These are phyloP conservation scores for Maudiozyma bulderi DNA, from an alignment of 805 yeast species.

Conservation along the genomic window DNA sequence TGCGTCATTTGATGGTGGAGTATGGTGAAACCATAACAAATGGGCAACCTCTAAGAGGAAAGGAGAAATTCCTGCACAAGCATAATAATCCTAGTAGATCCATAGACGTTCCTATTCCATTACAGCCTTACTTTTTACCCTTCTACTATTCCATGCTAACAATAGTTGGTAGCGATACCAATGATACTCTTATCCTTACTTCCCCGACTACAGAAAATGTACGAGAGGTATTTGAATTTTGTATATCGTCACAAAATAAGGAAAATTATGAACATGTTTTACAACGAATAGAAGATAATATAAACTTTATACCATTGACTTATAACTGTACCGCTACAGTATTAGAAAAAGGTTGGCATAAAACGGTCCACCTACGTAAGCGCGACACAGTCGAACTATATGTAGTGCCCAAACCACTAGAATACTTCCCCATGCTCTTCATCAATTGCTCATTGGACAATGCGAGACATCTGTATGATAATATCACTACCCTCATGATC, in stretches of 20 bases:
- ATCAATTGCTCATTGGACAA: neutral
- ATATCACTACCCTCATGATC: neutral
- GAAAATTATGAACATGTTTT: neutral
- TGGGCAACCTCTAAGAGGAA: too few relatives aligned
- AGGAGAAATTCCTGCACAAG: too few relatives aligned
- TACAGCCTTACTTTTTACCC: neutral
- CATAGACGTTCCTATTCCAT: neutral
- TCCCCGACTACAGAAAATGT: neutral
- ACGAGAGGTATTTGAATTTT: neutral
- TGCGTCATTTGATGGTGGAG: too few relatives aligned
- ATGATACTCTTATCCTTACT: neutral
- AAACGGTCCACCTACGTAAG: neutral
- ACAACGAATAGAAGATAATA: neutral
- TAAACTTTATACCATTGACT: neutral
- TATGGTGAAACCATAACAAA: too few relatives aligned
- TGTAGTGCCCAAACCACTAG: neutral
- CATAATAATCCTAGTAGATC: too few relatives aligned
- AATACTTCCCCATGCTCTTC: neutral
- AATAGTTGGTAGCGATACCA: neutral
- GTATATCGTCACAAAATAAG: neutral
- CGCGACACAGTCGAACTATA: neutral
- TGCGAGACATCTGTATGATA: neutral
- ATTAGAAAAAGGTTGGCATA: neutral
- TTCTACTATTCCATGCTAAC: neutral
- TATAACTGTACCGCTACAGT: neutral